Percentiles rank a stretch among this genome's conserved stretches.
These are phyloP conservation scores for Erysimum cheiri DNA, from an alignment of 441 rosid genomes.

Conservation along the genomic window DNA sequence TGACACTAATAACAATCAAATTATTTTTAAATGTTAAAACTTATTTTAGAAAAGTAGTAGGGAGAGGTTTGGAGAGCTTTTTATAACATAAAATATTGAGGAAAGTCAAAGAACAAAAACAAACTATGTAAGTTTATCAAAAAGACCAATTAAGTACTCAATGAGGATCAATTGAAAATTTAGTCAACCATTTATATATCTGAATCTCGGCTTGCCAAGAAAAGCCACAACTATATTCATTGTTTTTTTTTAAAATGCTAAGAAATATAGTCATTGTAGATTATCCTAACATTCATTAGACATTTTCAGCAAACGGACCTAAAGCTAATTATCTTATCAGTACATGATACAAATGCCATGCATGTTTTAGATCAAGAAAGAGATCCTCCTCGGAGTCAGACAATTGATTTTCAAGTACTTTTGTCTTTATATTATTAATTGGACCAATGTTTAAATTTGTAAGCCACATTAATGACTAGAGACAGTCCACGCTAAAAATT, in stretches of 20 bases:
- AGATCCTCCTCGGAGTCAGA: constrained; percentile 13
- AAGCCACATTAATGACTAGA: constrained; percentile 33
- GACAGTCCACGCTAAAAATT: constrained; percentile 17
- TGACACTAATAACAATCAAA: neutral
- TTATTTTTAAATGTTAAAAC: too few species aligned
- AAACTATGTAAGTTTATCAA: neutral
- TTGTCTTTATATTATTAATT: constrained; percentile 12
- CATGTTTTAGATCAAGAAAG: constrained; percentile 16
- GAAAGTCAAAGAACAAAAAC: constrained; percentile 5
- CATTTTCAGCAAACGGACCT: neutral
- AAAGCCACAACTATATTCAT: neutral
- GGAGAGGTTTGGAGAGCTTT: too few species aligned
- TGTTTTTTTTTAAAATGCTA: too few species aligned
- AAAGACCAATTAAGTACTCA: neutral
- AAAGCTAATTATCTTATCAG: neutral
- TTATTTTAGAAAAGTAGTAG: too few species aligned
- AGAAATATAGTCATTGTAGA: neutral
- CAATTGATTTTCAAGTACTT: constrained; percentile 9
- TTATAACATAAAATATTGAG: neutral
- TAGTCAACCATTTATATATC: neutral
- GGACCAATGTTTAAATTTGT: constrained; percentile 32
- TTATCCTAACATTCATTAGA: constrained; percentile 1
- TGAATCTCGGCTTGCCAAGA: neutral
- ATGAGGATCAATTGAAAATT: neutral
- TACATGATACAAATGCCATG: constrained; percentile 8